These are phyloP conservation scores for Wolfiporia cocos DNA, from an alignment of 1,284 basidiomycete genomes.

Conservation along the genomic window DNA sequence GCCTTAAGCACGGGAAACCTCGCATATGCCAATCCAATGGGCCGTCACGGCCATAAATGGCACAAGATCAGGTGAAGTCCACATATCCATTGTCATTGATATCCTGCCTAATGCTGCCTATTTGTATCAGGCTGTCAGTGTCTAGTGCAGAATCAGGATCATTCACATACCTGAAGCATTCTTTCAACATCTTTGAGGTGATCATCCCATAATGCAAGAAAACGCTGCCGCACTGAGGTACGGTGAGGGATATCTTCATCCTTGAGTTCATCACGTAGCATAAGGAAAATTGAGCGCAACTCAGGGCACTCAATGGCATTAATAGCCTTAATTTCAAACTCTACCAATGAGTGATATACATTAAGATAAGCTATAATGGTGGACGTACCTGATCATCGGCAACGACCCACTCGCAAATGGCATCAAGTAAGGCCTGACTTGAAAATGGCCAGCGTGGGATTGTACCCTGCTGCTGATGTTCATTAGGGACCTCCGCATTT, in stretches of 20 bases:
- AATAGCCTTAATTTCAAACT: no score
- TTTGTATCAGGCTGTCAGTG: conserved; percentile 3
- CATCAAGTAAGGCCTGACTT: conserved; percentile 19
- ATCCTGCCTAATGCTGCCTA: conserved; percentile 26
- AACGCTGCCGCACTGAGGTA: conserved; percentile 15
- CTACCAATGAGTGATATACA: conserved; percentile 13
- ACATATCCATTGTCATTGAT: conserved; percentile 29
- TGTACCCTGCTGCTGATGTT: no score
- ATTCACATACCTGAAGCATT: neutral
- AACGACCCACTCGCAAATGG: conserved; percentile 23
- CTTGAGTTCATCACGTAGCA: conserved; percentile 5
- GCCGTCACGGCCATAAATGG: conserved; percentile 31
- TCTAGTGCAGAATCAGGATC: neutral
- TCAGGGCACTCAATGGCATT: conserved; percentile 17
- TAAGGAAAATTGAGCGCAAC: conserved; percentile 6
- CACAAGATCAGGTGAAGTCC: conserved; percentile 25
- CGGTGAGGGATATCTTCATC: conserved; percentile 24
- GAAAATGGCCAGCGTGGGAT: no score
- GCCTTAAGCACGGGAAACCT: conserved; percentile 9
- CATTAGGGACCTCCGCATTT: no score
- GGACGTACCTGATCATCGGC: conserved; percentile 27
- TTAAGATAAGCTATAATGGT: conserved; percentile 1
- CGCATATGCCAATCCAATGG: conserved; percentile 30
- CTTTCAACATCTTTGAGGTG: neutral
- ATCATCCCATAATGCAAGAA: conserved; percentile 10